Evolutionary conservation across 768 basidiomycete species (phyloP), one percentile per base, ranked within the genome.

Genomic region (Lactifluus pinguis): DNA sequence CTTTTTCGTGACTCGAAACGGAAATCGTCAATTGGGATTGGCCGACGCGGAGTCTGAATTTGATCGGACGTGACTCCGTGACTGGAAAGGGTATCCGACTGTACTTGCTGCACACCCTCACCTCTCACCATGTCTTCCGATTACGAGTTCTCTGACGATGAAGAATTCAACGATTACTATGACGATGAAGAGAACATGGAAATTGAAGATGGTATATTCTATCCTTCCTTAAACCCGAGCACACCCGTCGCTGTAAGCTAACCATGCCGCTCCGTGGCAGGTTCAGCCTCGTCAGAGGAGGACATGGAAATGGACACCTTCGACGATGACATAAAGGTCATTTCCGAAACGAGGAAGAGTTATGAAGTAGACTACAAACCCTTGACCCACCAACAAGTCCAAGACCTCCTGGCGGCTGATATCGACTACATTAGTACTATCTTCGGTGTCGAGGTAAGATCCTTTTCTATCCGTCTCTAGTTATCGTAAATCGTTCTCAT

Each of bases 361-460:
- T 97, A 92, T 69, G 92, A 97, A 68, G 83, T 97, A 47, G 85
- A 91, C n/a, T 89, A 85, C 70, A 83, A 88, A 59, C 80, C 86
- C 13, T 81, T 95, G 53, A 82, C 80, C 57, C 83, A 90, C 69
- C 67, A 73, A 6, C 83, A 85, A 25, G 84, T 99, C 55, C 86
- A 89, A 77, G 82, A 80, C 65, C 81, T 84, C 66, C 92, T 97
- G 83, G 76, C 78, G 61, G 71, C 76, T 55, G 91, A 95, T 68
- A 77, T 93, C 48, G 89, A 90, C n/a, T 84, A 94, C 72, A 89
- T 98, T 62, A 82, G 85, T 67, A 84, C 85, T 21, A 87, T 98
- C 65, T 85, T 95, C 36, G 91, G 92, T 30, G 86, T 95, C 53
- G 88, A 95, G 62, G 94, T 95, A 69, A 72, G 25, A 92, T 82